Conservation (phyloP, 2,329 filamentous ascomycete species). For the Botryotinia convoluta region DNA sequence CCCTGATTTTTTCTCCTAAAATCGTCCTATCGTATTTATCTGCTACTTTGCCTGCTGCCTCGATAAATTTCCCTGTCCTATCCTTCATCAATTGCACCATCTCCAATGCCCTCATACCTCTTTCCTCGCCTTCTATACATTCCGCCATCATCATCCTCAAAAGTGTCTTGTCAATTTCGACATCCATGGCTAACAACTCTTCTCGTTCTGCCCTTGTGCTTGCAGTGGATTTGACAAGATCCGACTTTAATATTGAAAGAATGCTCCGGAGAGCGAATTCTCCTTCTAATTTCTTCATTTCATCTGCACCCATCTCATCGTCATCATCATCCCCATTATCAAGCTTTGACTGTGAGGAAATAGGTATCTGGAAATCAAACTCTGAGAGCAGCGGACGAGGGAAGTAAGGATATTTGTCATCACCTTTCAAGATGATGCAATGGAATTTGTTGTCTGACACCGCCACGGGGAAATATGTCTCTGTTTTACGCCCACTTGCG, state of each 20-base stretch:
- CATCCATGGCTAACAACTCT: conserved; percentile 67
- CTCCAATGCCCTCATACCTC: conserved; percentile 92
- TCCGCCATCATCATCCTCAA: conserved; percentile 86
- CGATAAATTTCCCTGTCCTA: conserved; percentile 81
- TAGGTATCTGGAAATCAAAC: conserved; percentile 86
- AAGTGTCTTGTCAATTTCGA: conserved; percentile 86
- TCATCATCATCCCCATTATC: conserved; percentile 38
- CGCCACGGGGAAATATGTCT: conserved; percentile 92
- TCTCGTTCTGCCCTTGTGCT: conserved; percentile 62
- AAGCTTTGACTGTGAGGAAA: conserved; percentile 54
- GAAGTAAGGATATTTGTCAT: conserved; percentile 90
- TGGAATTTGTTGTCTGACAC: conserved; percentile 91
- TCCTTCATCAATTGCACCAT: conserved; percentile 84
- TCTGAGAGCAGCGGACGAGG: conserved; percentile 86
- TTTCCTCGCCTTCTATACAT: conserved; percentile 88
- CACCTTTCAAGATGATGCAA: conserved; percentile 97
- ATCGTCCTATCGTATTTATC: conserved; percentile 77
- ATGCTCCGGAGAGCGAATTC: conserved; percentile 73
- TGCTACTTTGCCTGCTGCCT: conserved; percentile 87
- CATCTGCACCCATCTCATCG: conserved; percentile 44
- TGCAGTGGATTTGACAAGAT: conserved; percentile 67
- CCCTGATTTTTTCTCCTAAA: conserved; percentile 85
- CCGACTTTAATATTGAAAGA: conserved; percentile 70
- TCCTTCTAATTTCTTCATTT: conserved; percentile 71
- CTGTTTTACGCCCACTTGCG: conserved; percentile 78